Evolutionary conservation across 331 rosid genomes (phyloP), one percentile per base, ranked within the genome.

Genomic region (Acacia concinna): DNA sequence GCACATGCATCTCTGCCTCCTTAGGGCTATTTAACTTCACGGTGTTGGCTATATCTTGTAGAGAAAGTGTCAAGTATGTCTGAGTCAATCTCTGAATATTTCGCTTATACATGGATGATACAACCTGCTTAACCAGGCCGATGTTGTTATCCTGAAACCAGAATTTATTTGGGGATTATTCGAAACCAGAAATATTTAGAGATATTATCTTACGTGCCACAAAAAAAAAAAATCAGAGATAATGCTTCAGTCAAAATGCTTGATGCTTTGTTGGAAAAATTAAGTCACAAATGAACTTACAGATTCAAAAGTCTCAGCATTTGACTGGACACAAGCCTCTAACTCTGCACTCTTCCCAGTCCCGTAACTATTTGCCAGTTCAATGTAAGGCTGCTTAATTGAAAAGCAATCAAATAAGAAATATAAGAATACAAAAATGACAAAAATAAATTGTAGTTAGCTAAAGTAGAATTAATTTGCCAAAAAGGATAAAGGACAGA

Each of bases 1-100:
- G 90, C 72, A 93, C 97, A 80, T 91, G 97, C 97, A 89, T 90
- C 87, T 93, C 97, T 52, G 96, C 96, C 78, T 90, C 96, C 83
- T 88, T 90, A 5, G 96, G 85, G 56, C 86, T 86, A 84, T 84
- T 86, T 46, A 90, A 82, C 73, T 93, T 90, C 62, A 93, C 97
- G 4, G 86, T 82, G 79, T 78, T 85, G 79, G 98, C 98, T 68
- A 94, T 94, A 77, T 94, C 97, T 86, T 89, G 96, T 63, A 94
- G 96, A 51, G 96, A 94, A 82, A 94, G 97, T 73, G 97, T 94
- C 87, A 90, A 83, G 85, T 94, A 94, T 62, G 97, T 91, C 78
- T 94, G 96, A 15, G 94, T 94, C 83, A 94, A 75, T 83, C 98
- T 89, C 90, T 91, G 98, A 73, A 94, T 94, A 85, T 94, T 94